These are phyloP conservation scores for Fusarium nanum DNA, from an alignment of 2,329 filamentous ascomycete species.

Conservation along the genomic window DNA sequence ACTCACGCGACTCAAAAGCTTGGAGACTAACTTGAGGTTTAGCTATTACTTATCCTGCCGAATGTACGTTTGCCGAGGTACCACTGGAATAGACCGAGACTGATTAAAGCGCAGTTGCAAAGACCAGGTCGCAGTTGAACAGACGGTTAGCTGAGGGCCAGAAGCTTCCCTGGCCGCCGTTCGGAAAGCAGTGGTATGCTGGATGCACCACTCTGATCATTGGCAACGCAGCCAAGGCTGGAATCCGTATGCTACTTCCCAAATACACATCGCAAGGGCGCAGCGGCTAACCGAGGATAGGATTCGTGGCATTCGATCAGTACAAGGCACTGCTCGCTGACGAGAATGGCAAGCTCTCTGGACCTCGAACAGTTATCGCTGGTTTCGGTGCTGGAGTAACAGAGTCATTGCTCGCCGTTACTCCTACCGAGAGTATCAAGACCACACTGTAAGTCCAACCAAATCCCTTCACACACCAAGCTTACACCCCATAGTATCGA, in stretches of 20 bases:
- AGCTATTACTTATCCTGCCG: constrained; percentile 92
- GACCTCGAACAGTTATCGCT: constrained; percentile 89
- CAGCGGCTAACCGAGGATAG: constrained; percentile 39
- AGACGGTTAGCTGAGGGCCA: constrained; percentile 80
- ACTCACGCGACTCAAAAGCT: neutral
- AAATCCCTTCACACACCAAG: neutral
- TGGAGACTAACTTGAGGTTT: constrained; percentile 23
- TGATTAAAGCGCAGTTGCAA: constrained; percentile 73
- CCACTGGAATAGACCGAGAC: neutral
- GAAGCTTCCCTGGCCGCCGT: constrained; percentile 95
- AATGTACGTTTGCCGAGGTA: constrained; percentile 70
- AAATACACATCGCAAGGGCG: neutral
- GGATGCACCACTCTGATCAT: constrained; percentile 97
- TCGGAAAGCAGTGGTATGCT: constrained; percentile 95
- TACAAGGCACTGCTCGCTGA: constrained; percentile 89
- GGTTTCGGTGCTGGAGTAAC: constrained; percentile 96
- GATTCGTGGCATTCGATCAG: constrained; percentile 94
- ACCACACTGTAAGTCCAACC: constrained; percentile 78
- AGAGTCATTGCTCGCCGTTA: constrained; percentile 92
- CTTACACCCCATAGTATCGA: constrained; percentile 75
- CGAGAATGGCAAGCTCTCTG: constrained; percentile 86
- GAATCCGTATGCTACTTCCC: constrained; percentile 75
- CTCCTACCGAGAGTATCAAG: constrained; percentile 98
- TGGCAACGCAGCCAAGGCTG: constrained; percentile 95
- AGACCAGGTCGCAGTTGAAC: constrained; percentile 95